Evolutionary conservation across 179 eudicot genomes (phyloP), one percentile per base, ranked within the genome.

Genomic region (Patellifolia procumbens): DNA sequence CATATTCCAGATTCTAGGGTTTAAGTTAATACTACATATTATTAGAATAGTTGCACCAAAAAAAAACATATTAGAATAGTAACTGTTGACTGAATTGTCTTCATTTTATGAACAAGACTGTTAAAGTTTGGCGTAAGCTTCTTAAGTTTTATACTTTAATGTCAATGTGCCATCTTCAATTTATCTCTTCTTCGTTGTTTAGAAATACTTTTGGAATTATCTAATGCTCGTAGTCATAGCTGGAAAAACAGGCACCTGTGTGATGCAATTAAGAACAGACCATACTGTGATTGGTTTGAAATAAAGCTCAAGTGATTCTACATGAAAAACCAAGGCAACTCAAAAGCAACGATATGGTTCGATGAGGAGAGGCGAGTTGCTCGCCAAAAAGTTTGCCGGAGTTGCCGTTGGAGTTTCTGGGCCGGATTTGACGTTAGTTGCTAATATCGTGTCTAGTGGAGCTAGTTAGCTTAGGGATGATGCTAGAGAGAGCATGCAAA

Each of bases 381-480:
- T 20, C 51, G 37, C 9, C 49, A 22, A 37, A 42, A 39, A 13
- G n/a, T 32, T 10, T 24, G 11, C 39, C 39, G 29, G 35, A 29
- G 56, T 48, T 26, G 10, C 55, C 31, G 59, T 68, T 45, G 34
- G 34, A 26, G 34, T 20, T 2, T 28, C 17, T 28, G 19, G 6
- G n/a, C 72, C 13, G 19, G 72, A 22, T 28, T 22, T 48, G 35
- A 34, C 8, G 3, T 17, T 17, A 63, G 43, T 29, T 49, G 73
- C 60, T 45, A 17, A 51, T 46, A 70, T 70, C 73, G 28, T 49
- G 73, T 17, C 73, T 6, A 49, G 73, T 49, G 73, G 22, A 28
- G 20, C 20, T 46, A 46, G 56, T 28, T 48, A 29, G 72, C 72
- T 68, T 48, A 68, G 71, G 43, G 59, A 2, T 28, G 19, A 48